Evolutionary conservation across 768 basidiomycete genomes (phyloP), one percentile per base, ranked within the genome.

Genomic region (Pleurotus citrinopileatus): DNA sequence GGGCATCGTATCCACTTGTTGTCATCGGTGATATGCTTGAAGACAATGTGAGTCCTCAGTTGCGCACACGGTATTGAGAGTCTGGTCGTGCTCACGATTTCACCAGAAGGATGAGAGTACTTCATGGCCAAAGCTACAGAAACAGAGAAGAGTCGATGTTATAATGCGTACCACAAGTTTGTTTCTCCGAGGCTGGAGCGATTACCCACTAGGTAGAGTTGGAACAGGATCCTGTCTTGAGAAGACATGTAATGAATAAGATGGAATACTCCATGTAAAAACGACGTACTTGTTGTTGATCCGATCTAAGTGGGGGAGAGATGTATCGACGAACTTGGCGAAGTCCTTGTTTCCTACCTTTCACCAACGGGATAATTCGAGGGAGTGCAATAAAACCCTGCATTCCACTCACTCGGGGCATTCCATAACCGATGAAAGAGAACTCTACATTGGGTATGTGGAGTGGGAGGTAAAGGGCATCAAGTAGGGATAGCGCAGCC

Each of bases 271-370:
- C n/a, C n/a, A n/a, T n/a, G n/a, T n/a, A n/a, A 12, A 25, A 10
- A 3, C 19, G 4, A 47, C 67, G 46, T 29, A 74, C 75, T 65
- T 73, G 67, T 88, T 86, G 61, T 83, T 87, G 59, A 88, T 79
- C 60, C 81, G 84, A 0, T 76, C 81, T 42, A 86, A 57, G n/a
- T 34, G 12, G 8, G 67, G 46, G 17, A 75, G 32, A 50, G 80
- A 65, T 5, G 75, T 68, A 56, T 86, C 83, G 46, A 86, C 78
- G 58, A 81, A 83, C 60, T 83, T 57, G 0, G 83, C 84, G 57
- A 86, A 88, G 1, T 71, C 80, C 61, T 78, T 75, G 63, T 86
- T 85, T 9, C 85, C 83, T 23, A 76, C 76, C 75, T 76, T 20
- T 6, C 36, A 9, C 27, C 22, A n/a, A 34, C 3, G 34, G 37